These are phyloP conservation scores for Yamadazyma triangularis DNA, from an alignment of 1,139 yeast species.

Conservation along the genomic window DNA sequence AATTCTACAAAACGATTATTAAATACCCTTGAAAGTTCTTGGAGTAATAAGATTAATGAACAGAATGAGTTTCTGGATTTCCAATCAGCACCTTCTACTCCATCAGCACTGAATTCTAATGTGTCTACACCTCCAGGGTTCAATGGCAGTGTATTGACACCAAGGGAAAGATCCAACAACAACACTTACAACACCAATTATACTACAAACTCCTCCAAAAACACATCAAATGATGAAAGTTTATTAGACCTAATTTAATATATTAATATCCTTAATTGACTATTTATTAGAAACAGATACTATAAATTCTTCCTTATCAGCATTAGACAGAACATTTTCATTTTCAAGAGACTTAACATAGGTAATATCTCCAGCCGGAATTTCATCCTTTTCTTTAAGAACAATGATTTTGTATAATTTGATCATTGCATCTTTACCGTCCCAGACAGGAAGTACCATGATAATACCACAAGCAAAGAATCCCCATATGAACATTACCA, in stretches of 20 bases:
- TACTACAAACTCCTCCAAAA: slow-evolving; percentile 1
- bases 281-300: slow-evolving; percentile 3
- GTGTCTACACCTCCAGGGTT: slow-evolving; percentile 12
- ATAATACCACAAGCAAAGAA: slow-evolving; percentile 28
- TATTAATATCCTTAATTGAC: too few relatives aligned
- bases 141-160: slow-evolving; percentile 8
- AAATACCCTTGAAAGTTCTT: slow-evolving; percentile 11
- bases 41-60: slow-evolving; percentile 1
- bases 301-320: slow-evolving; percentile 3
- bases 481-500: slow-evolving; percentile 28
- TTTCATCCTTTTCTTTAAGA: slow-evolving; percentile 8
- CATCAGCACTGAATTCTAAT: slow-evolving; percentile 1
- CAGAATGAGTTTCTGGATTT: slow-evolving; percentile 14
- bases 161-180: too few relatives aligned
- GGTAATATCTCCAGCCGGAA: slow-evolving; percentile 11
- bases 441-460: slow-evolving; percentile 33
- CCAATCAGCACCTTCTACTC: slow-evolving; percentile 12
- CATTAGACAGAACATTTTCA: slow-evolving; percentile 2
- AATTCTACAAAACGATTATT: slow-evolving; percentile 5
- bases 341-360: slow-evolving; percentile 10
- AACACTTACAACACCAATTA: too few relatives aligned
- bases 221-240: slow-evolving; percentile 2
- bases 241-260: slow-evolving; percentile 9
- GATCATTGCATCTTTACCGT: slow-evolving; percentile 19
- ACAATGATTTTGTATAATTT: slow-evolving; percentile 7